Conservation (phyloP, 768 basidiomycete genomes). For the Favolaschia claudopus region DNA sequence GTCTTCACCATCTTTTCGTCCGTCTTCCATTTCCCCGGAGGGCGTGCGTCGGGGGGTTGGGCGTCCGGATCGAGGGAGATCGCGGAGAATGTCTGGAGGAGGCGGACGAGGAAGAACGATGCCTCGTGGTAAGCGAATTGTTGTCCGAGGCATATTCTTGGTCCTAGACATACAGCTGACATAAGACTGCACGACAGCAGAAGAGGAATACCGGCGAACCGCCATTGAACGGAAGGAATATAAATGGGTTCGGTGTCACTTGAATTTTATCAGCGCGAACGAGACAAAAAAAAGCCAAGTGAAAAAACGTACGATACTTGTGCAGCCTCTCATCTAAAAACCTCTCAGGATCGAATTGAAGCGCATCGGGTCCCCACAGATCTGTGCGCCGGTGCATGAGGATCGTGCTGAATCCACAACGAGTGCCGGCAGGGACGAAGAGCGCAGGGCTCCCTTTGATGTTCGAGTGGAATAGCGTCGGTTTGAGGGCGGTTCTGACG, state of each 20-base stretch:
- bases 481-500: constrained; percentile 33
- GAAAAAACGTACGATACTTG: constrained; percentile 58
- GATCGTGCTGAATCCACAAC: constrained; percentile 51
- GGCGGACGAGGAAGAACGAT: constrained; percentile 67
- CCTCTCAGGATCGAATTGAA: constrained; percentile 69
- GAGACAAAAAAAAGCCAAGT: background rate
- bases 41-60: constrained; percentile 48
- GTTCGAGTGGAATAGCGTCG: constrained; percentile 37
- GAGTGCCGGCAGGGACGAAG: constrained; percentile 49
- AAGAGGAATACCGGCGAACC: constrained; percentile 28
- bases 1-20: constrained; percentile 29
- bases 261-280: background rate
- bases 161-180: too few relatives aligned
- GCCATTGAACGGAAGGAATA: constrained; percentile 62
- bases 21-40: constrained; percentile 54
- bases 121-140: constrained; percentile 75
- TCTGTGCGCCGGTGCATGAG: constrained; percentile 69
- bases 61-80: constrained; percentile 54
- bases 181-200: too few relatives aligned
- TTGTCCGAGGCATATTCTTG: constrained; percentile 60
- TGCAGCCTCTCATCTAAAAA: constrained; percentile 68
- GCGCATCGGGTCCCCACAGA: constrained; percentile 75
- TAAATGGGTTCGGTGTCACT: constrained; percentile 33
- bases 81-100: constrained; percentile 61
- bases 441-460: constrained; percentile 42